Percentiles rank a stretch among this genome's conserved stretches.
phyloP scores from a whole-genome alignment of 371 early-diverging fungal genomes.

The Pancytospora epiphaga region DNA sequence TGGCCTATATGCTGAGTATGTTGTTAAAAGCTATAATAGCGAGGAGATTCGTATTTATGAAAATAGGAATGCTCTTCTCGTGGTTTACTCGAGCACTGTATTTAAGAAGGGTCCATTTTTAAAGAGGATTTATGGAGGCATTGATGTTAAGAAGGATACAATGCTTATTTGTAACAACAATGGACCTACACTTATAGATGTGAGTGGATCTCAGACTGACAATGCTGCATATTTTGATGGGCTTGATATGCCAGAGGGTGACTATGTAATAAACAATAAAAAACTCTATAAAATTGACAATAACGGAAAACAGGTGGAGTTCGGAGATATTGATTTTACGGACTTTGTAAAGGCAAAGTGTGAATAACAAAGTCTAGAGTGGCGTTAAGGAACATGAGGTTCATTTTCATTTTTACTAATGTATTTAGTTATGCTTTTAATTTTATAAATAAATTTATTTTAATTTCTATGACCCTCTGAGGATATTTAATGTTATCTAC shows the following conservation, averaged over 20 bases:
- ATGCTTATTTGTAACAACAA: conserved; percentile 24
- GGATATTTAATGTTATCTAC: no score
- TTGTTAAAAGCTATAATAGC: conserved; percentile 15
- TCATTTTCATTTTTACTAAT: no score
- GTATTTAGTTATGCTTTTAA: no score
- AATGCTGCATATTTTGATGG: conserved; percentile 2
- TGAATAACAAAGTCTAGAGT: no score
- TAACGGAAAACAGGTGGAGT: conserved; percentile 15
- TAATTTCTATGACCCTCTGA: no score
- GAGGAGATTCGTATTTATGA: conserved; percentile 28
- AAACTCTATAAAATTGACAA: conserved; percentile 21
- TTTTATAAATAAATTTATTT: no score
- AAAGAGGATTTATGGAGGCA: conserved; percentile 10
- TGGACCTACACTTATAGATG: neutral
- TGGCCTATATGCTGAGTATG: conserved; percentile 8
- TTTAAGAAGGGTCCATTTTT: conserved; percentile 4
- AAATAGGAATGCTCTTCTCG: conserved; percentile 4
- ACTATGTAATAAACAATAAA: conserved; percentile 37
- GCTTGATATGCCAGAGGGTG: conserved; percentile 31
- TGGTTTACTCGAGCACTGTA: conserved; percentile 25
- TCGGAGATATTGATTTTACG: conserved; percentile 1
- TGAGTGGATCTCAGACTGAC: conserved; percentile 1
- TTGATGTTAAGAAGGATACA: conserved; percentile 31
- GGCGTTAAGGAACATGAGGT: no score
- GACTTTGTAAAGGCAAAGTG: no score